Conservation (phyloP, 257 asterid species). For the Linaria vulgaris region DNA sequence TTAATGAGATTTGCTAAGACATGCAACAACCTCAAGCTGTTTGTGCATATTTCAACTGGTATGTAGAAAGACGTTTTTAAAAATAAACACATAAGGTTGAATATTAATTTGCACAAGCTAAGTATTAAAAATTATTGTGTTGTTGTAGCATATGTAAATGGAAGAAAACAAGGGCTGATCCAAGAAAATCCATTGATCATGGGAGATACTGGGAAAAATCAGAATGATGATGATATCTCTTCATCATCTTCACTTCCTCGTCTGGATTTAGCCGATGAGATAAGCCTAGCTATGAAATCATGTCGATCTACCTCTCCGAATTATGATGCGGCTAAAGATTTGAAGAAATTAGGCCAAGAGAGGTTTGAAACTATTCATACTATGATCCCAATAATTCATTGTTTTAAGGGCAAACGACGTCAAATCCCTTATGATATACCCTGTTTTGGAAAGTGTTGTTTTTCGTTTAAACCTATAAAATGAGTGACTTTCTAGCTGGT, state of each 20-base stretch:
- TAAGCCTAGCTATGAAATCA: constrained; percentile 25
- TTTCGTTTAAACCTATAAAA: no score
- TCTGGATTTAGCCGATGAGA: constrained; percentile 33
- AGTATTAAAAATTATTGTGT: background rate
- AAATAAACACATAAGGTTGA: background rate
- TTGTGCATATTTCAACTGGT: constrained; percentile 47
- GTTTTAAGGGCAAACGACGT: no score
- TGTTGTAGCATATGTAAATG: constrained; percentile 37
- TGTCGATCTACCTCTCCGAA: constrained; percentile 16
- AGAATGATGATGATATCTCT: background rate
- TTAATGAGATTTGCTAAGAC: constrained; percentile 51
- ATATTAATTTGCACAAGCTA: background rate
- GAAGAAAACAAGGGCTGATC: constrained; percentile 35
- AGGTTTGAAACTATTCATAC: constrained; percentile 22
- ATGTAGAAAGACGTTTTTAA: background rate
- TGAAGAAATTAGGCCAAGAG: constrained; percentile 36
- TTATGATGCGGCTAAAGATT: constrained; percentile 21
- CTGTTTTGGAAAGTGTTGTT: no score
- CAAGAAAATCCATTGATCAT: constrained; percentile 36
- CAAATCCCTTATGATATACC: no score
- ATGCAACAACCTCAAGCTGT: constrained; percentile 48
- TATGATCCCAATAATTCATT: background rate
- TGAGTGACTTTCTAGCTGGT: no score
- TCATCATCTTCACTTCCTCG: constrained; percentile 9
- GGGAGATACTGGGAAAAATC: constrained; percentile 38